These are phyloP conservation scores for Pythium scleroteichum DNA, from an alignment of 352 stramenopile genomes.

Conservation along the genomic window DNA sequence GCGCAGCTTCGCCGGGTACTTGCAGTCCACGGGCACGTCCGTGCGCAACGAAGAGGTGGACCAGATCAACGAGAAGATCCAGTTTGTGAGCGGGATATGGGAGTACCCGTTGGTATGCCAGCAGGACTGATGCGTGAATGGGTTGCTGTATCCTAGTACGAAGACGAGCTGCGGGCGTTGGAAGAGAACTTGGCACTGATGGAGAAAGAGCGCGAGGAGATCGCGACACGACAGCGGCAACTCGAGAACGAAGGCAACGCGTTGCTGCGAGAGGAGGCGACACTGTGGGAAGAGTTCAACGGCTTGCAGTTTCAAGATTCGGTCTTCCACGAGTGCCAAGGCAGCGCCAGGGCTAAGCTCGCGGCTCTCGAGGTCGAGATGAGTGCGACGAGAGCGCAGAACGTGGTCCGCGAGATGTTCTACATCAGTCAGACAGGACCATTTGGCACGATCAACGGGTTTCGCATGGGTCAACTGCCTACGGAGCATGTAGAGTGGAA, in stretches of 20 bases:
- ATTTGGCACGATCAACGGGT: slow-evolving; percentile 86
- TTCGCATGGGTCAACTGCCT: slow-evolving; percentile 69
- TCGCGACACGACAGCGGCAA: slow-evolving; percentile 49
- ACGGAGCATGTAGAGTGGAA: slow-evolving; percentile 79
- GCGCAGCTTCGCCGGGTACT: slow-evolving; percentile 50
- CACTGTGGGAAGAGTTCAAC: slow-evolving; percentile 63
- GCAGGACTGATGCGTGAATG: neutral
- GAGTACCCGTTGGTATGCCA: neutral
- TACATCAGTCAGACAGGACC: slow-evolving; percentile 66
- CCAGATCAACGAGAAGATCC: slow-evolving; percentile 70
- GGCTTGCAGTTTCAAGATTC: slow-evolving; percentile 45
- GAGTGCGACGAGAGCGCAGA: slow-evolving; percentile 45
- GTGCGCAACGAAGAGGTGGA: slow-evolving; percentile 60
- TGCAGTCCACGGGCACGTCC: slow-evolving; percentile 54
- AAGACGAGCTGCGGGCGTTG: slow-evolving; percentile 57
- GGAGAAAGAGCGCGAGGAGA: slow-evolving; percentile 57
- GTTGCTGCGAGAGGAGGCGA: slow-evolving; percentile 52
- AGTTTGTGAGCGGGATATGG: too few relatives aligned
- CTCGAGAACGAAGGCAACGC: slow-evolving; percentile 52
- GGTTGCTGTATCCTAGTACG: slow-evolving; percentile 45
- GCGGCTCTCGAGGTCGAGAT: slow-evolving; percentile 56
- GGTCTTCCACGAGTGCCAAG: slow-evolving; percentile 57
- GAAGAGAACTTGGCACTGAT: slow-evolving; percentile 70
- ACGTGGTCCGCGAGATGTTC: slow-evolving; percentile 78
- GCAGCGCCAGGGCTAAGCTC: slow-evolving; percentile 54